Evolutionary conservation across 164 flowering plant genomes (phyloP), one percentile per base, ranked within the genome.

Genomic region (Vitis amurensis): DNA sequence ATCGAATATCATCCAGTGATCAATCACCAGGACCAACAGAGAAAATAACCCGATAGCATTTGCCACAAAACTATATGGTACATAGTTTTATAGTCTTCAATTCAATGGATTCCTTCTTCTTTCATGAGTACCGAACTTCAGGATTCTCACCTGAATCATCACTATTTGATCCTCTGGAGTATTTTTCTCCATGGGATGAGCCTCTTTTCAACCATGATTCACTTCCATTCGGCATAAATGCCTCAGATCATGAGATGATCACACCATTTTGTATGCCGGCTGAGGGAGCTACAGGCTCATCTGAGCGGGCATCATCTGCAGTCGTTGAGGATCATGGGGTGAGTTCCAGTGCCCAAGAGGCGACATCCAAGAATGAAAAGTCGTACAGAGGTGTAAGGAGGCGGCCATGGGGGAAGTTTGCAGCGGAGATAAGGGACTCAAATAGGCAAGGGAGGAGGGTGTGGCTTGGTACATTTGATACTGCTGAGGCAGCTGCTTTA

Each of bases 401-500:
- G 71, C 56, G 89, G 69, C 88, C 89, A 19, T 88, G 89, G 88
- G 88, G 89, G 19, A 88, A 86, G 57, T 88, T 51, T 56, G 88
- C 91, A 14, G 89, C 91, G 16, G 91, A 88, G 79, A 86, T 86
- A 2, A 50, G 89, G 37, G 92, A 88, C 55, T 86, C 91, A 1
- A 86, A 91, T 1, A 73, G 89, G 63, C 73, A 81, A 11, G 93
- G 93, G 0, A 73, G 79, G 0, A 55, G 94, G 50, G 88, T 89
- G 1, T 89, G 94, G 91, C 83, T 89, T 3, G 91, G 93, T 0
- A 89, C 93, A 1, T 89, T 87, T 44, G 91, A 87, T 66, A 83
- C 69, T 8, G 88, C 91, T 1, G 91, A 87, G 70, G 88, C 79
- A 0, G 94, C 94, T 1, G 94, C 94, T 16, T 51, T 86, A 44